Evolutionary conservation across 495 filamentous ascomycete species (phyloP).

Genomic region (Chlorociboria aeruginascens): DNA sequence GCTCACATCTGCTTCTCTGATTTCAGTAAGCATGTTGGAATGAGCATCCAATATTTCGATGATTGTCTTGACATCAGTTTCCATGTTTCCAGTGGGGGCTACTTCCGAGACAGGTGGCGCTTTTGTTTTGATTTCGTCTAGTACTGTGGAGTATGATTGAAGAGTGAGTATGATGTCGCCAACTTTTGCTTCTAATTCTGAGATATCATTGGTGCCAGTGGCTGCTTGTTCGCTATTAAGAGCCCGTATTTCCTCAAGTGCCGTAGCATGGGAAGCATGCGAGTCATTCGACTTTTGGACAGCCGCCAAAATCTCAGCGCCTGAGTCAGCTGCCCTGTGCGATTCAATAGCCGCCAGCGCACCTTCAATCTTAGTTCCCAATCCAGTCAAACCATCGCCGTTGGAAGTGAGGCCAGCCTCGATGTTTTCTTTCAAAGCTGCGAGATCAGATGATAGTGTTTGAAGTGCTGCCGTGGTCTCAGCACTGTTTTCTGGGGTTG

Average conservation of each 20-base stretch:
- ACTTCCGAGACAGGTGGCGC: background rate
- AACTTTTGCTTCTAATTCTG: conserved; percentile 3
- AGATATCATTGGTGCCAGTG: background rate
- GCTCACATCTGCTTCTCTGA: conserved; percentile 15
- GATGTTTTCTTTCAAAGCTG: conserved; percentile 11
- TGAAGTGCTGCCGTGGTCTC: conserved; percentile 3
- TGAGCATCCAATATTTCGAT: conserved; percentile 1
- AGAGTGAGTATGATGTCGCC: background rate
- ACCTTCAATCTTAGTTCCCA: conserved; percentile 12
- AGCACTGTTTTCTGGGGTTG: background rate
- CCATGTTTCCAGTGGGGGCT: background rate
- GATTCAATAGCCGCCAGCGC: conserved; percentile 9
- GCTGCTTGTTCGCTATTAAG: background rate
- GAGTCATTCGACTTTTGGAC: conserved; percentile 17
- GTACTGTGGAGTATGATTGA: background rate
- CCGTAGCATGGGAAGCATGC: conserved; percentile 7
- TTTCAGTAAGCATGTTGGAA: conserved; percentile 9
- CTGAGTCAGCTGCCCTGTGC: conserved; percentile 6
- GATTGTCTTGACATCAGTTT: background rate
- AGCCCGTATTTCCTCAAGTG: conserved; percentile 4
- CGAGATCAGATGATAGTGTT: conserved; percentile 10
- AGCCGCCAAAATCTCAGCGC: conserved; percentile 15
- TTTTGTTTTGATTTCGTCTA: background rate
- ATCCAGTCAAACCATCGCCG: conserved; percentile 4
- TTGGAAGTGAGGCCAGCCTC: conserved; percentile 10